phyloP scores from a whole-genome alignment of 176 grass and related monocot genomes.

The Avena atlantica region DNA sequence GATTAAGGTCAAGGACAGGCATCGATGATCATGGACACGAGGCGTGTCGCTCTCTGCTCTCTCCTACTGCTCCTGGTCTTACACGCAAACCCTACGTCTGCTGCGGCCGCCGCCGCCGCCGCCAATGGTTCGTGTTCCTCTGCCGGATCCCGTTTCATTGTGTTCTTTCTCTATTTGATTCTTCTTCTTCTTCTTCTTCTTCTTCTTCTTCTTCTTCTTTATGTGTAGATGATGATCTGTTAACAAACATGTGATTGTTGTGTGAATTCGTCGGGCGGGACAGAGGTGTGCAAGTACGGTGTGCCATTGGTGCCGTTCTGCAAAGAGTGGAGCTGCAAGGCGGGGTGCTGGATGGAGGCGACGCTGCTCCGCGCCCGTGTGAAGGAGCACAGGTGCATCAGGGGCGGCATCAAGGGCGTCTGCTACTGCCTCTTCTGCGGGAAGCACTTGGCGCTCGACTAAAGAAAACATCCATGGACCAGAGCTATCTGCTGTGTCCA shows the following conservation, averaged over 20 bases:
- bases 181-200: not conserved
- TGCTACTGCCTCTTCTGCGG: constrained; percentile 20
- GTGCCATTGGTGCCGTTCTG: constrained; percentile 15
- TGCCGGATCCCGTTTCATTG: no score
- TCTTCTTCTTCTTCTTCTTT: not conserved
- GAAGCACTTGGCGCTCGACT: not conserved
- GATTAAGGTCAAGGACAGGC: no score
- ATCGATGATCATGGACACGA: not conserved
- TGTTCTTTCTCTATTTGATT: not conserved
- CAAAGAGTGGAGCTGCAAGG: constrained; percentile 38
- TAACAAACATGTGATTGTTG: no score
- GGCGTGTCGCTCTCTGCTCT: not conserved
- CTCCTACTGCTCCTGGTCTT: not conserved
- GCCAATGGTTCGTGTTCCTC: not conserved
- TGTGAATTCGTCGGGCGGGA: not conserved
- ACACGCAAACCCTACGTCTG: not conserved
- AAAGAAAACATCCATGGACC: not conserved
- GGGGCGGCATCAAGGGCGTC: constrained; percentile 2
- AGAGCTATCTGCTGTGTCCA: no score
- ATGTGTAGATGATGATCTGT: no score
- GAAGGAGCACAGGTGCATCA: constrained; percentile 12
- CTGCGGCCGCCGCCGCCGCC: not conserved
- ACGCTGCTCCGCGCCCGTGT: not conserved
- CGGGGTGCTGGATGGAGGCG: constrained; percentile 37
- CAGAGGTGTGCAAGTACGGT: constrained; percentile 15